Conservation (phyloP, 768 basidiomycete species). For the Piloderma croceum region DNA sequence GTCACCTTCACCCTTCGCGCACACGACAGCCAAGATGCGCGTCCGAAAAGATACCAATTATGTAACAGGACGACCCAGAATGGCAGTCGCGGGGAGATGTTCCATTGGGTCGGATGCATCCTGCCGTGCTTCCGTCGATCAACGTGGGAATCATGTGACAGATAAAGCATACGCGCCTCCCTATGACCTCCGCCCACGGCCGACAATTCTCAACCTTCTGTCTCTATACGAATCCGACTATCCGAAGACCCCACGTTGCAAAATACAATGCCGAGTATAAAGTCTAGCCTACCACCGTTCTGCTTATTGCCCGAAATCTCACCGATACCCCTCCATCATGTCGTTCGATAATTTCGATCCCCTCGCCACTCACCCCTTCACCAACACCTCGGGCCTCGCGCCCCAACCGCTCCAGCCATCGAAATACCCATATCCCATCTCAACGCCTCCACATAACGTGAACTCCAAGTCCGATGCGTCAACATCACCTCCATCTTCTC, state of each 20-base stretch:
- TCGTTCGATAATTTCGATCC: slow-evolving; percentile 54
- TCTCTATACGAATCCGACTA: slow-evolving; percentile 1
- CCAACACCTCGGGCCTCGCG: slow-evolving; percentile 32
- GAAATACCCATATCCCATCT: slow-evolving; percentile 39
- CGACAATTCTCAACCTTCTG: slow-evolving; percentile 5
- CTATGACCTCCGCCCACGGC: too few species aligned
- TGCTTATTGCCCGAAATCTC: slow-evolving; percentile 20
- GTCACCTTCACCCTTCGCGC: too few species aligned
- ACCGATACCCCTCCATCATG: slow-evolving; percentile 27
- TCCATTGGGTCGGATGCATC: too few species aligned
- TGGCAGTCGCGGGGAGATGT: too few species aligned
- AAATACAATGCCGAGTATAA: slow-evolving; percentile 1
- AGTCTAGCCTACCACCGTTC: background rate
- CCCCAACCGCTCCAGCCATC: slow-evolving; percentile 43
- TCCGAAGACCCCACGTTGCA: slow-evolving; percentile 6
- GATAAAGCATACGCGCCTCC: too few species aligned
- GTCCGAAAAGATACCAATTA: too few species aligned
- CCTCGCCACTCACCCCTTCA: slow-evolving; percentile 56
- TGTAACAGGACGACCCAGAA: too few species aligned
- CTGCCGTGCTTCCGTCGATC: too few species aligned
- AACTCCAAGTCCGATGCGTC: background rate
- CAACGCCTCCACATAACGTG: slow-evolving; percentile 25
- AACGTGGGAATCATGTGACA: too few species aligned
- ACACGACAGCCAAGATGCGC: too few species aligned
- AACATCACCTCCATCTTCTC: background rate